phyloP scores from a whole-genome alignment of 2,329 filamentous ascomycete species.

The Metarhizium robertsii region DNA sequence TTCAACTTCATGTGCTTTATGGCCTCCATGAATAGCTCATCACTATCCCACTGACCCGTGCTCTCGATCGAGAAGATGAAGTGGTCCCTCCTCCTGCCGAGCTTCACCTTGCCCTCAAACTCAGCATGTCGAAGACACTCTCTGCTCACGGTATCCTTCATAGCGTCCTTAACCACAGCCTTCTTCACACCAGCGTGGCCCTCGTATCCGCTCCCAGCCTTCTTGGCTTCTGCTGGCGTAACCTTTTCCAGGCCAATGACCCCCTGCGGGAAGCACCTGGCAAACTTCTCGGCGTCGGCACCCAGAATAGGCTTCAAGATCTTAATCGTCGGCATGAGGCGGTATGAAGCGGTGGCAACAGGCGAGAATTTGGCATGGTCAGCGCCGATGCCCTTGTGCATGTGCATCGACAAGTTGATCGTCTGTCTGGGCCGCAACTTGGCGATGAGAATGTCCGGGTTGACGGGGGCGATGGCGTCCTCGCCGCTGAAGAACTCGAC shows the following conservation, averaged over 20 bases:
- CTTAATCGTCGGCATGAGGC: conserved; percentile 77
- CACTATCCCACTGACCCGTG: conserved; percentile 88
- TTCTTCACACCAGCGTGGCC: conserved; percentile 72
- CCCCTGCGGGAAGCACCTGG: conserved; percentile 77
- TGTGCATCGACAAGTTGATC: conserved; percentile 82
- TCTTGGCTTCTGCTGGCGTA: conserved; percentile 53
- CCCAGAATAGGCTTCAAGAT: conserved; percentile 81
- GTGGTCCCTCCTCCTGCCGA: conserved; percentile 84
- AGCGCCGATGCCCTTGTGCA: conserved; percentile 85
- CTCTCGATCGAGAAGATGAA: conserved; percentile 97
- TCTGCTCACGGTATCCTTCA: conserved; percentile 90
- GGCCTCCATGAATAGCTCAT: conserved; percentile 85
- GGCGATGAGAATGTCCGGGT: conserved; percentile 88
- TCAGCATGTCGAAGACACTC: conserved; percentile 87
- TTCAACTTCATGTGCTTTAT: conserved; percentile 80
- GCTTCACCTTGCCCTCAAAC: conserved; percentile 90
- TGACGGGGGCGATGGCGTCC: conserved; percentile 62
- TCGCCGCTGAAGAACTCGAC: conserved; percentile 57
- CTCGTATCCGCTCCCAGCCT: conserved; percentile 55
- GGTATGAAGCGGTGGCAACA: conserved; percentile 88
- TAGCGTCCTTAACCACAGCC: conserved; percentile 78
- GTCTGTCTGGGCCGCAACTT: conserved; percentile 88
- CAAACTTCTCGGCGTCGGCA: conserved; percentile 79
- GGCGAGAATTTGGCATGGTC: conserved; percentile 98
- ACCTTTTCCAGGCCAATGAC: conserved; percentile 76